Percentiles rank a stretch among this genome's conserved stretches.
These are phyloP conservation scores for Claviceps purpurea DNA, from an alignment of 2,329 filamentous ascomycete species.

Conservation along the genomic window DNA sequence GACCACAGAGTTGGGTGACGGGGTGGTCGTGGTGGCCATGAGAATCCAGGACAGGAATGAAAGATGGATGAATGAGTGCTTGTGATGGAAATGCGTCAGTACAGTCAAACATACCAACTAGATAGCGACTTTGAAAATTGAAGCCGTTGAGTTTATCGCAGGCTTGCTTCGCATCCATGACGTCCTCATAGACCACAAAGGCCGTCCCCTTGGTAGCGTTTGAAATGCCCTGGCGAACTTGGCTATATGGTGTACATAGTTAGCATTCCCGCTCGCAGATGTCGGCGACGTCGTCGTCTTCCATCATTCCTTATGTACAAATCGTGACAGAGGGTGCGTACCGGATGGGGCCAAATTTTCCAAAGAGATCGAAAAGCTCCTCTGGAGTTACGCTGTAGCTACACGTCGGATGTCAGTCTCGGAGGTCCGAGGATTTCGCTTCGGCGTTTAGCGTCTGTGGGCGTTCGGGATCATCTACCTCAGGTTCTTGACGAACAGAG, in stretches of 20 bases:
- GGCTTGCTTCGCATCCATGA: constrained; percentile 95
- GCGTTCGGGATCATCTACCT: constrained; percentile 43
- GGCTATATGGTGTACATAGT: constrained; percentile 39
- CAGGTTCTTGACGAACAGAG: constrained; percentile 99
- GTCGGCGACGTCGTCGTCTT: neutral
- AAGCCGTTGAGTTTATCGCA: constrained; percentile 99
- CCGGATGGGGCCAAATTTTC: constrained; percentile 92
- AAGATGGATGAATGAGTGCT: constrained; percentile 2
- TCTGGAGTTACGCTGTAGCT: constrained; percentile 99
- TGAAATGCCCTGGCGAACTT: constrained; percentile 96
- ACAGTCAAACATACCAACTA: constrained; percentile 58
- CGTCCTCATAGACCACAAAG: constrained; percentile 99
- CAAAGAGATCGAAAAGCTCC: constrained; percentile 97
- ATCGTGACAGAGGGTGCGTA: constrained; percentile 31
- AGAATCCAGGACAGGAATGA: neutral
- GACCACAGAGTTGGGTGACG: neutral
- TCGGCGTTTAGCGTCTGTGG: neutral
- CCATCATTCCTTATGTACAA: neutral
- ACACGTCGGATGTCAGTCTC: constrained; percentile 13
- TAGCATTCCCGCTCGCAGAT: constrained; percentile 1
- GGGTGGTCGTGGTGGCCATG: neutral
- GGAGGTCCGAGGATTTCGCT: neutral
- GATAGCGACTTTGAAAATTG: constrained; percentile 99
- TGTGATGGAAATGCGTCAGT: neutral
- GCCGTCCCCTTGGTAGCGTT: constrained; percentile 96